A percentile compares a stretch with the other conserved stretches of the same genome.
phyloP scores from a whole-genome alignment of 805 yeast species.

The Saccharomyces kudriavzevii region DNA sequence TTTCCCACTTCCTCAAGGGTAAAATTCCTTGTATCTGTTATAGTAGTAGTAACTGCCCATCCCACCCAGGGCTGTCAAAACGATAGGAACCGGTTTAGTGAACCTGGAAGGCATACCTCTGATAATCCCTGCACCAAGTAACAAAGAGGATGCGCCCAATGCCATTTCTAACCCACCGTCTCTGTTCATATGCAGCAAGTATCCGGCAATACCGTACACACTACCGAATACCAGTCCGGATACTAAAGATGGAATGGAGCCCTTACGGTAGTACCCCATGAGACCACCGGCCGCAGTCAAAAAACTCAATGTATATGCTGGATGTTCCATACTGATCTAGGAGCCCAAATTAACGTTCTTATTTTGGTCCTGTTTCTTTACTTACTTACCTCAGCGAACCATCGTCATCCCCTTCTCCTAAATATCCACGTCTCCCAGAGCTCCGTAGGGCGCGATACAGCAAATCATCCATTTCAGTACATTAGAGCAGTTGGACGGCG shows the following conservation, averaged over 20 bases:
- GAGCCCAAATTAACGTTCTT: background rate
- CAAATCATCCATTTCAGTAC: background rate
- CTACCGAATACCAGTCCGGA: slow-evolving; percentile 64
- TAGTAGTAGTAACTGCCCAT: slow-evolving; percentile 60
- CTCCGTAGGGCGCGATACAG: background rate
- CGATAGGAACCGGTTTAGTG: slow-evolving; percentile 68
- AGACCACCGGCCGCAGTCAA: slow-evolving; percentile 63
- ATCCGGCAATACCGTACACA: slow-evolving; percentile 63
- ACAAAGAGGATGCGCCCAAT: slow-evolving; percentile 56
- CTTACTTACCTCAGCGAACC: background rate
- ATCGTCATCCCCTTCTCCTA: background rate
- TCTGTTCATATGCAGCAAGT: slow-evolving; percentile 60
- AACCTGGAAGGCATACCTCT: slow-evolving; percentile 55
- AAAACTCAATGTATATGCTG: slow-evolving; percentile 63
- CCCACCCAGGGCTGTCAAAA: slow-evolving; percentile 55
- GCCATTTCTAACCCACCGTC: slow-evolving; percentile 81
- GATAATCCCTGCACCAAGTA: slow-evolving; percentile 64
- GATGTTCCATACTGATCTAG: slow-evolving; percentile 52
- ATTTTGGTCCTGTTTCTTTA: background rate
- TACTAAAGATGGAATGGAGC: slow-evolving; percentile 69
- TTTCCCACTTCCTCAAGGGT: slow-evolving; percentile 23
- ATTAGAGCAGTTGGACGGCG: background rate
- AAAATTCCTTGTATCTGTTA: slow-evolving; percentile 68
- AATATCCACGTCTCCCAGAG: background rate
- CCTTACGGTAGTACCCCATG: slow-evolving; percentile 59